Conservation (phyloP, 169 alveolate genomes). For the Toxoplasma gondii region DNA sequence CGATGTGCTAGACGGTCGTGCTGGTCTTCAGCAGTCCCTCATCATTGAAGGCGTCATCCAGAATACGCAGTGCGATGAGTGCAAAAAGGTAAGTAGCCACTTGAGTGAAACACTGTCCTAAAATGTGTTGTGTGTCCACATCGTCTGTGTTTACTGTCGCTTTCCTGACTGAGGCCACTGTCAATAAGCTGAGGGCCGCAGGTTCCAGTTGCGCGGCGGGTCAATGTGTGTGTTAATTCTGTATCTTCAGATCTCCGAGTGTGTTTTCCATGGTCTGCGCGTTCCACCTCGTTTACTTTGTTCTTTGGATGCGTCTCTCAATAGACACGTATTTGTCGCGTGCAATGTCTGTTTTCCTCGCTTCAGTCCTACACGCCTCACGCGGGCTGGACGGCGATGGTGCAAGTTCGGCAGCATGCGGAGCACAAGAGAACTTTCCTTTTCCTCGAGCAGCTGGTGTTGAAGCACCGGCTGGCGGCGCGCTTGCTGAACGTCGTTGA, state of each 20-base stretch:
- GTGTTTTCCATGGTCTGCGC: too few relatives aligned
- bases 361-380: slow-evolving; percentile 95
- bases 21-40: slow-evolving; percentile 89
- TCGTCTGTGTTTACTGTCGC: not conserved
- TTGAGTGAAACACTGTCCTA: not conserved
- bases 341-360: not conserved
- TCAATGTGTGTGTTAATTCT: too few relatives aligned
- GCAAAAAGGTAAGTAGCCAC: slow-evolving; percentile 88
- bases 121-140: not conserved
- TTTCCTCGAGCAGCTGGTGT: slow-evolving; percentile 95
- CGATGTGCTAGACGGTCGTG: slow-evolving; percentile 91
- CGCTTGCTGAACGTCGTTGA: slow-evolving; percentile 90
- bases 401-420: slow-evolving; percentile 93
- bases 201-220: too few relatives aligned
- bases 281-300: too few relatives aligned
- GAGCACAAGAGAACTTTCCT: slow-evolving; percentile 96
- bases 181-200: not conserved
- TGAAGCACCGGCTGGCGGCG: slow-evolving; percentile 83
- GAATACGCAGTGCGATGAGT: slow-evolving; percentile 96
- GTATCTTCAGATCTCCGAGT: too few relatives aligned
- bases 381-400: slow-evolving; percentile 95
- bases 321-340: too few relatives aligned
- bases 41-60: slow-evolving; percentile 90
- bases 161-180: not conserved
- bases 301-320: too few relatives aligned